phyloP scores from a whole-genome alignment of 805 yeast species.

The Saturnispora ahearnii region DNA sequence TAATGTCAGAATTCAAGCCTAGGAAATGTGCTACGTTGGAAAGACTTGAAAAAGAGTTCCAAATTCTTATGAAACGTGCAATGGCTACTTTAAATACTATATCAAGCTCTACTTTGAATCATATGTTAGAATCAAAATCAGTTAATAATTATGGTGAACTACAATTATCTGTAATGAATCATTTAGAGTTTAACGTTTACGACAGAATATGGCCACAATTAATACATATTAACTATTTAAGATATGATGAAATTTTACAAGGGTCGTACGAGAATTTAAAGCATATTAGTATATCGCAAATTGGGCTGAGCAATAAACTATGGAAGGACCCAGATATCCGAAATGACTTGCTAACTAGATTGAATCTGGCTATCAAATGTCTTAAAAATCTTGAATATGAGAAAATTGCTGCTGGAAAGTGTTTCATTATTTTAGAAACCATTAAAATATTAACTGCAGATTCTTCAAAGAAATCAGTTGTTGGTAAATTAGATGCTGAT shows the following conservation, averaged over 20 bases:
- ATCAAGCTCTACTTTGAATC: conserved; percentile 17
- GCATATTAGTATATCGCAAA: conserved; percentile 39
- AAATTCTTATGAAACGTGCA: conserved; percentile 17
- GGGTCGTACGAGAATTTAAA: conserved; percentile 30
- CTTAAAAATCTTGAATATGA: conserved; percentile 40
- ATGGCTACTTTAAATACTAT: conserved; percentile 17
- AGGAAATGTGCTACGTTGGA: conserved; percentile 7
- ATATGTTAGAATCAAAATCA: conserved; percentile 14
- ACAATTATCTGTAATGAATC: conserved; percentile 50
- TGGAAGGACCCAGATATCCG: conserved; percentile 11
- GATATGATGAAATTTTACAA: conserved; percentile 16
- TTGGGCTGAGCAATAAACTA: conserved; percentile 34
- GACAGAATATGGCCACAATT: conserved; percentile 55
- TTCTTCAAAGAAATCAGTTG: conserved; percentile 15
- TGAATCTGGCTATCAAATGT: conserved; percentile 42
- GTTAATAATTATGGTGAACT: conserved; percentile 29
- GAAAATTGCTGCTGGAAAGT: conserved; percentile 40
- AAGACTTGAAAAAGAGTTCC: conserved; percentile 7
- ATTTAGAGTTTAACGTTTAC: conserved; percentile 62
- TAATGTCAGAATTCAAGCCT: conserved; percentile 5
- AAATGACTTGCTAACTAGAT: conserved; percentile 32
- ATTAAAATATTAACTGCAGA: conserved; percentile 39
- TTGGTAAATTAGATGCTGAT: conserved; percentile 62
- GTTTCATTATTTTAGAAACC: conserved; percentile 41
- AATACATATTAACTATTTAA: conserved; percentile 5